Percentiles rank a stretch among this genome's conserved stretches.
These are phyloP conservation scores for Apiotrichum mycotoxinovorans DNA, from an alignment of 1,284 basidiomycete genomes.

Conservation along the genomic window DNA sequence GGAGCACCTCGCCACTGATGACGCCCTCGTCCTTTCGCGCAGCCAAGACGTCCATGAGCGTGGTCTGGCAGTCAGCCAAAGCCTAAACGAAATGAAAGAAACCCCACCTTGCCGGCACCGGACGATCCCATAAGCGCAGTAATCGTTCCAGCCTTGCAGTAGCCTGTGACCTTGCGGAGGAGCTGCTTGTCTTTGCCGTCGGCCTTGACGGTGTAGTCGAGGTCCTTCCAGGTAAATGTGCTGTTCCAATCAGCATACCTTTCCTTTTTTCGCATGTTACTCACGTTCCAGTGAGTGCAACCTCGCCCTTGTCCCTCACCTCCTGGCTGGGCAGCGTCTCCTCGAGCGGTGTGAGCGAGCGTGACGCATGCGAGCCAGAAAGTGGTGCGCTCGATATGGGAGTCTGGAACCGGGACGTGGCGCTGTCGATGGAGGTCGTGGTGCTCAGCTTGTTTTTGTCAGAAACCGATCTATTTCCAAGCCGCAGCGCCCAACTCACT, in stretches of 20 bases:
- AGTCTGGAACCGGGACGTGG: too few relatives aligned
- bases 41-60: conserved; percentile 53
- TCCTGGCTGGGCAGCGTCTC: background rate
- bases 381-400: too few relatives aligned
- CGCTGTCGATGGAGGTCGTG: too few relatives aligned
- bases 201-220: conserved; percentile 52
- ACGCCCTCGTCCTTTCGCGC: conserved; percentile 46
- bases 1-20: conserved; percentile 50
- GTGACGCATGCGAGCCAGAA: too few relatives aligned
- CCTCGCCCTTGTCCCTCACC: background rate
- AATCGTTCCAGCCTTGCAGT: conserved; percentile 54
- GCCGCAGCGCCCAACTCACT: too few relatives aligned
- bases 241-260: background rate
- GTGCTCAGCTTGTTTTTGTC: too few relatives aligned
- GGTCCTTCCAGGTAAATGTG: conserved; percentile 52
- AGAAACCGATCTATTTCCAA: too few relatives aligned
- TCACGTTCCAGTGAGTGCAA: background rate
- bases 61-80: conserved; percentile 36
- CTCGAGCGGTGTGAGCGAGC: background rate
- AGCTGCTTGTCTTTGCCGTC: conserved; percentile 45
- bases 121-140: conserved; percentile 53
- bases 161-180: conserved; percentile 54
- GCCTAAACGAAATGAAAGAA: background rate
- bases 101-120: conserved; percentile 42
- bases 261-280: background rate